Conservation (phyloP, 148 eudicot species). For the Bassia scoparia region DNA sequence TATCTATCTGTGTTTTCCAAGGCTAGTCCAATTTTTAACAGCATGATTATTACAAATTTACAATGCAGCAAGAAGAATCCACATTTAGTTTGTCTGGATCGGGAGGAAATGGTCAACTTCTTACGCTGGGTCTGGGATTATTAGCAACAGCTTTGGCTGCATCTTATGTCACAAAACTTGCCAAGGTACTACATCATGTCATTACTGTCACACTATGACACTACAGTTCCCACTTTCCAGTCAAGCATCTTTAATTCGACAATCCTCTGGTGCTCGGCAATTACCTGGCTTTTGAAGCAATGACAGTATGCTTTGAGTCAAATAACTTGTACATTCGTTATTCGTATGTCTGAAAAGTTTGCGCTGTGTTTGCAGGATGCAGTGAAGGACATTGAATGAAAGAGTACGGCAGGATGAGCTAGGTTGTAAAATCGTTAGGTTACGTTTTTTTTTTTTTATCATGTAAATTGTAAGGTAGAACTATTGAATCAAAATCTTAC, state of each 20-base stretch:
- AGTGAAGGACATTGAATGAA: conserved; percentile 65
- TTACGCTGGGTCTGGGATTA: conserved; percentile 84
- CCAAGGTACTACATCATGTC: conserved; percentile 48
- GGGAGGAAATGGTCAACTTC: conserved; percentile 57
- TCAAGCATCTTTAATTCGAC: not conserved
- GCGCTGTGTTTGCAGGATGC: conserved; percentile 57
- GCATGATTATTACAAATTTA: not conserved
- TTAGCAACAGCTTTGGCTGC: conserved; percentile 87
- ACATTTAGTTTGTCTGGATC: conserved; percentile 47
- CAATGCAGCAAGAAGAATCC: conserved; percentile 94
- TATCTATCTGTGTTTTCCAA: not conserved
- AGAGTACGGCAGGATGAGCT: not conserved
- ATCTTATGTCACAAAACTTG: conserved; percentile 77
- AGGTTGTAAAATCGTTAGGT: conserved; percentile 17
- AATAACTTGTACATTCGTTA: not conserved
- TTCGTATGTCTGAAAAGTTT: not conserved
- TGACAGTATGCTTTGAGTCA: not conserved
- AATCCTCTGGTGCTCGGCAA: not conserved
- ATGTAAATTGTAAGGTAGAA: conserved; percentile 25
- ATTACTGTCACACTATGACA: not conserved
- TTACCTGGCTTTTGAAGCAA: not conserved
- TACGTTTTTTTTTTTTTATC: conserved; percentile 4
- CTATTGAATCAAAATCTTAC: not conserved
- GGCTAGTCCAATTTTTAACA: not conserved
- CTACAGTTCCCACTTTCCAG: not conserved